These are phyloP conservation scores for Cladosporium velox DNA, from an alignment of 2,329 filamentous ascomycete genomes.

Conservation along the genomic window DNA sequence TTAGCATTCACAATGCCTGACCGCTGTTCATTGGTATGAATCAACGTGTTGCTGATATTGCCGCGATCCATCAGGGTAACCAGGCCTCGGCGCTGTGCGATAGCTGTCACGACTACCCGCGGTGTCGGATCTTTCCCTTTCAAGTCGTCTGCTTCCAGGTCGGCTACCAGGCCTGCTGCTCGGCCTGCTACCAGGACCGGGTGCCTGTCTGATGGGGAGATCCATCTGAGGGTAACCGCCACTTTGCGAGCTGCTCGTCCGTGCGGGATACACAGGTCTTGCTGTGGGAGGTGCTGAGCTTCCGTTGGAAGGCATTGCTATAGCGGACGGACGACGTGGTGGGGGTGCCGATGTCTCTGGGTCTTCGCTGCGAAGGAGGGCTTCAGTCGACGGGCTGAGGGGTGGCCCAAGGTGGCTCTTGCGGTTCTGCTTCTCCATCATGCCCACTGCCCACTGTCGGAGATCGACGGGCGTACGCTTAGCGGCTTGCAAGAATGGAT, in stretches of 20 bases:
- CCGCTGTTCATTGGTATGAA: slow-evolving; percentile 20
- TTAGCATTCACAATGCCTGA: background rate
- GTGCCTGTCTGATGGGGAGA: slow-evolving; percentile 50
- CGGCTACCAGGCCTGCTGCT: background rate
- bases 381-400: slow-evolving; percentile 74
- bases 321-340: slow-evolving; percentile 33
- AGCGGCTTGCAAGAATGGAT: slow-evolving; percentile 92
- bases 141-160: slow-evolving; percentile 32
- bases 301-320: slow-evolving; percentile 36
- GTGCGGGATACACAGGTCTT: slow-evolving; percentile 44
- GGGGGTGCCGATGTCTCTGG: slow-evolving; percentile 19
- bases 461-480: slow-evolving; percentile 95
- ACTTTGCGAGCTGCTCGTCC: slow-evolving; percentile 45
- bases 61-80: slow-evolving; percentile 12
- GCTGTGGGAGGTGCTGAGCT: slow-evolving; percentile 29
- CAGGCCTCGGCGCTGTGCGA: slow-evolving; percentile 26
- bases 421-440: slow-evolving; percentile 94
- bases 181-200: slow-evolving; percentile 25
- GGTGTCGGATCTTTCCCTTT: slow-evolving; percentile 31
- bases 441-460: slow-evolving; percentile 85
- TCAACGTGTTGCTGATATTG: slow-evolving; percentile 18
- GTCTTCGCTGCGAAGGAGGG: slow-evolving; percentile 61
- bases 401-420: slow-evolving; percentile 89
- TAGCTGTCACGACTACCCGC: slow-evolving; percentile 32
- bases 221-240: slow-evolving; percentile 40